phyloP scores from a whole-genome alignment of 768 basidiomycete species.

The Rhizopogon sp. region DNA sequence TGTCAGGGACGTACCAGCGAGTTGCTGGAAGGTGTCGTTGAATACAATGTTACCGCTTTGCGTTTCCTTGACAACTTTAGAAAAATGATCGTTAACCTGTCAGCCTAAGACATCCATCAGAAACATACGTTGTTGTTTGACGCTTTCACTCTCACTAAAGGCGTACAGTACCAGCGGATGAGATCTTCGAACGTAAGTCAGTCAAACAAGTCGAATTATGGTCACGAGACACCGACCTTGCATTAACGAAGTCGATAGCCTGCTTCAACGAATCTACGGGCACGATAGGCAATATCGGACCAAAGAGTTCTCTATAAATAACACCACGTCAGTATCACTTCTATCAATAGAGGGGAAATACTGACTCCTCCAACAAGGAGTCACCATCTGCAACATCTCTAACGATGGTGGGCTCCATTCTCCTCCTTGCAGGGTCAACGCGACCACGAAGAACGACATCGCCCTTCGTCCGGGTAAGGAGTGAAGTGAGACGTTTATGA shows the following conservation, averaged over 20 bases:
- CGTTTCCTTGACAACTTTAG: conserved; percentile 49
- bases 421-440: conserved; percentile 32
- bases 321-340: neutral
- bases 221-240: conserved; percentile 33
- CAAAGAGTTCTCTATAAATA: conserved; percentile 60
- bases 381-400: conserved; percentile 50
- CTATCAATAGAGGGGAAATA: neutral
- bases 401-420: conserved; percentile 59
- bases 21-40: conserved; percentile 58
- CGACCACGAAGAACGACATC: conserved; percentile 38
- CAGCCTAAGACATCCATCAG: neutral
- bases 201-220: neutral
- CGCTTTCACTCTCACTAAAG: conserved; percentile 47
- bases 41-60: conserved; percentile 51
- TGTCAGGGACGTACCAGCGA: conserved; percentile 33
- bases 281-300: conserved; percentile 63
- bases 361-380: conserved; percentile 55
- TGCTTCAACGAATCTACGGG: conserved; percentile 50
- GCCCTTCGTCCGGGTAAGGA: conserved; percentile 54
- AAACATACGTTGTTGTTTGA: conserved; percentile 35
- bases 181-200: conserved; percentile 30
- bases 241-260: conserved; percentile 50
- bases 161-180: conserved; percentile 60
- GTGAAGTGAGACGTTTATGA: conserved; percentile 44
- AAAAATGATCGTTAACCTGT: neutral